Percentiles rank a stretch among this genome's conserved stretches.
Evolutionary conservation across 371 early-diverging fungal species (phyloP).

Genomic region (Mortierella sp.): DNA sequence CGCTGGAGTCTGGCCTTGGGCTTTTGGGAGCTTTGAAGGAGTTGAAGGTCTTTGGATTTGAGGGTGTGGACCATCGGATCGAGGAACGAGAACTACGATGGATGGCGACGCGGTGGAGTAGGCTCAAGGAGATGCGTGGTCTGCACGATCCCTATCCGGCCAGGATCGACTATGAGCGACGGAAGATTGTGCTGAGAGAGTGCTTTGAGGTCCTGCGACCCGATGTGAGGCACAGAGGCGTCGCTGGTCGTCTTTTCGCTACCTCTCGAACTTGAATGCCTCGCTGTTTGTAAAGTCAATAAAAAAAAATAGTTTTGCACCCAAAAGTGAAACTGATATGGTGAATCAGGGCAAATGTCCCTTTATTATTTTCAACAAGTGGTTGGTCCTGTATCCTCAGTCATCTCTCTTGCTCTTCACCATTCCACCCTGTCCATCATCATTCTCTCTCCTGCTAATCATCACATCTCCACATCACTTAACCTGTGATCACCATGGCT

Average conservation of each 20-base stretch:
- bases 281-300: no score
- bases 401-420: no score
- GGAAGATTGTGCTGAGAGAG: background rate
- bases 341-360: no score
- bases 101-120: constrained; percentile 1
- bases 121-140: background rate
- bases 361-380: no score
- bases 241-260: background rate
- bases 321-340: no score
- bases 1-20: background rate
- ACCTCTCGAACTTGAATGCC: no score
- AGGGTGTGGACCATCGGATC: constrained; percentile 3
- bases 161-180: background rate
- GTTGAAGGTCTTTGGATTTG: background rate
- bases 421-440: background rate
- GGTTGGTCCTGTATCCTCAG: no score
- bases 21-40: background rate
- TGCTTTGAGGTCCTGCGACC: background rate
- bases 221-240: background rate
- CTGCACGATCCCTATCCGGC: background rate
- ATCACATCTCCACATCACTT: no score
- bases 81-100: background rate
- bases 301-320: no score
- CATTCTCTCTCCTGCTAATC: background rate
- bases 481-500: background rate